These are phyloP conservation scores for Chaetothyriales sp. DNA, from an alignment of 2,329 filamentous ascomycete species.

Conservation along the genomic window DNA sequence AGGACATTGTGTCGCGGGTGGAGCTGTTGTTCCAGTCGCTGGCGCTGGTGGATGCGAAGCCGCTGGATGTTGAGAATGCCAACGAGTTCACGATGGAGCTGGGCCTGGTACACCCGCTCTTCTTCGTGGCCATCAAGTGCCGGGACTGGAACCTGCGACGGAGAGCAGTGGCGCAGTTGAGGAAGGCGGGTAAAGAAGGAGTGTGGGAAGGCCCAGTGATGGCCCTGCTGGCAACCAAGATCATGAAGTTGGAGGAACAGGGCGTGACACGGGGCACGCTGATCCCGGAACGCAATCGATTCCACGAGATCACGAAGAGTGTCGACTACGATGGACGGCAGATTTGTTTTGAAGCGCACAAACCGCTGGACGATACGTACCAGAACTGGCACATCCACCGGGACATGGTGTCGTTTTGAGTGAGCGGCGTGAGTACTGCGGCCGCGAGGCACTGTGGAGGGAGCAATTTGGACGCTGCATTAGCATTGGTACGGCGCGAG, in stretches of 20 bases:
- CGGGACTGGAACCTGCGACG: conserved; percentile 17
- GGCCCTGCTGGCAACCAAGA: conserved; percentile 19
- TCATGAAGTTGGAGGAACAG: conserved; percentile 19
- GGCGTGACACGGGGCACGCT: conserved; percentile 8
- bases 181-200: conserved; percentile 24
- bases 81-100: conserved; percentile 21
- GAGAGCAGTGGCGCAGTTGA: conserved; percentile 21
- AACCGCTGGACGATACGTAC: conserved; percentile 12
- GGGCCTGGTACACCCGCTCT: conserved; percentile 23
- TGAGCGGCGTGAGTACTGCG: neutral
- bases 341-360: conserved; percentile 14
- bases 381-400: conserved; percentile 14
- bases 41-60: conserved; percentile 8
- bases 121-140: conserved; percentile 23
- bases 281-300: conserved; percentile 16
- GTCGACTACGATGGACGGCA: conserved; percentile 18
- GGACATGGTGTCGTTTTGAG: conserved; percentile 15
- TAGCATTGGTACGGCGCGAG: no score
- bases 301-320: conserved; percentile 18
- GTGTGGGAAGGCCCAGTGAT: conserved; percentile 24
- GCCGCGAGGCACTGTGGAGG: conserved; percentile 1
- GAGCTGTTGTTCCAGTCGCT: conserved; percentile 15
- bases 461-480: neutral
- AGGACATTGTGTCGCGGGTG: conserved; percentile 17
- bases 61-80: conserved; percentile 13